Evolutionary conservation across 1,284 basidiomycete genomes (phyloP).

Genomic region (Pseudozyma tsukubaensis): DNA sequence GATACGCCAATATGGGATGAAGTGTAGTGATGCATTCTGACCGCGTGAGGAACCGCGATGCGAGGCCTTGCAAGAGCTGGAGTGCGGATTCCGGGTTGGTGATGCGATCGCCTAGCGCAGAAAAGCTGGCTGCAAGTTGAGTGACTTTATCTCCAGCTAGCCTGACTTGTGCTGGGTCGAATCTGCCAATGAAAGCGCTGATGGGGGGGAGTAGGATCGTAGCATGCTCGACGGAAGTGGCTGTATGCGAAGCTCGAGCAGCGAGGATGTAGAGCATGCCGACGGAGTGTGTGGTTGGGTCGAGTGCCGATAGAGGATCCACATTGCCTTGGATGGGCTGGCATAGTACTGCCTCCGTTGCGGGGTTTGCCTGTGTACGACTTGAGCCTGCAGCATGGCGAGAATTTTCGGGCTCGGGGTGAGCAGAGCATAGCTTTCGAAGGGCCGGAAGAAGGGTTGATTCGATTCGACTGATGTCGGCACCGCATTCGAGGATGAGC

Average conservation of each 20-base stretch:
- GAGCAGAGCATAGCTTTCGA: constrained; percentile 23
- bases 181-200: constrained; percentile 26
- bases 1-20: constrained; percentile 55
- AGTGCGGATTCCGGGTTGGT: constrained; percentile 31
- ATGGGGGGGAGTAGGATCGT: constrained; percentile 29
- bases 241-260: constrained; percentile 18
- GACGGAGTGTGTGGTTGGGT: constrained; percentile 40
- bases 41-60: constrained; percentile 24
- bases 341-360: constrained; percentile 25
- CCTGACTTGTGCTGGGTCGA: constrained; percentile 21
- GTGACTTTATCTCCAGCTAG: constrained; percentile 36
- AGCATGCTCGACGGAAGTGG: constrained; percentile 11
- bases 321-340: constrained; percentile 28
- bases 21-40: constrained; percentile 43
- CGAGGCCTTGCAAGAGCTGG: constrained; percentile 25
- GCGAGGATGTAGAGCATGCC: constrained; percentile 53
- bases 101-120: constrained; percentile 17
- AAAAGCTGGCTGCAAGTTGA: constrained; percentile 24
- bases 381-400: constrained; percentile 16
- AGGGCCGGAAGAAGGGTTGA: constrained; percentile 39
- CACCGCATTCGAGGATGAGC: constrained; percentile 42
- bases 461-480: constrained; percentile 21
- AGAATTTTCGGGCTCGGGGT: constrained; percentile 17
- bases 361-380: background rate
- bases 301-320: constrained; percentile 42